phyloP scores from a whole-genome alignment of 2,329 filamentous ascomycete species.

The Neofusicoccum ribis region DNA sequence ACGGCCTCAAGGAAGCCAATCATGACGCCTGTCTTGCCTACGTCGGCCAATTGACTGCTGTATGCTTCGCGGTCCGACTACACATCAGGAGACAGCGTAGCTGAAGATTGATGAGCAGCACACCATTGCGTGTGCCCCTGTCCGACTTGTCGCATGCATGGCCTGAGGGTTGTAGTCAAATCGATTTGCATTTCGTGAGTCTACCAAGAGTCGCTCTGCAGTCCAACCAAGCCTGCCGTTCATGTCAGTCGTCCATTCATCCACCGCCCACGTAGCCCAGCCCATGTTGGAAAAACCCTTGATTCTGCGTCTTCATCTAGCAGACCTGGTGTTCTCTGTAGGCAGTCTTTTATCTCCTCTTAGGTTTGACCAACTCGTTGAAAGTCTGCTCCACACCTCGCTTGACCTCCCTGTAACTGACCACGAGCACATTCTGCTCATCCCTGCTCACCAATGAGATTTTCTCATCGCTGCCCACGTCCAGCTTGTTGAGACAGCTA shows the following conservation, averaged over 20 bases:
- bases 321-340: not conserved
- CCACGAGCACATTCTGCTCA: conserved; percentile 83
- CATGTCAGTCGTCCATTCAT: conserved; percentile 10
- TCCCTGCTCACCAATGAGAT: conserved; percentile 85
- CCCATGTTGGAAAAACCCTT: not conserved
- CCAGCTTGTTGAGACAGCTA: conserved; percentile 84
- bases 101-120: too few species aligned
- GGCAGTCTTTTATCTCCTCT: conserved; percentile 13
- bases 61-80: too few species aligned
- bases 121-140: too few species aligned
- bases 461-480: conserved; percentile 84
- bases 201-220: conserved; percentile 8
- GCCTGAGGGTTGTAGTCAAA: not conserved
- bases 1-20: too few species aligned
- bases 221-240: conserved; percentile 4
- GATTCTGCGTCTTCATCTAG: not conserved
- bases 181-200: conserved; percentile 9
- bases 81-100: too few species aligned
- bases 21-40: too few species aligned
- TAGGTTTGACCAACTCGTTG: conserved; percentile 53
- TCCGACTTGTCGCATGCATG: too few species aligned
- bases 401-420: conserved; percentile 88
- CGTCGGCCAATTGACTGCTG: too few species aligned
- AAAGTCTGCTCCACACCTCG: conserved; percentile 62
- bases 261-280: not conserved